Conservation (phyloP, 352 stramenopile species). For the Globisporangium ultimum region DNA sequence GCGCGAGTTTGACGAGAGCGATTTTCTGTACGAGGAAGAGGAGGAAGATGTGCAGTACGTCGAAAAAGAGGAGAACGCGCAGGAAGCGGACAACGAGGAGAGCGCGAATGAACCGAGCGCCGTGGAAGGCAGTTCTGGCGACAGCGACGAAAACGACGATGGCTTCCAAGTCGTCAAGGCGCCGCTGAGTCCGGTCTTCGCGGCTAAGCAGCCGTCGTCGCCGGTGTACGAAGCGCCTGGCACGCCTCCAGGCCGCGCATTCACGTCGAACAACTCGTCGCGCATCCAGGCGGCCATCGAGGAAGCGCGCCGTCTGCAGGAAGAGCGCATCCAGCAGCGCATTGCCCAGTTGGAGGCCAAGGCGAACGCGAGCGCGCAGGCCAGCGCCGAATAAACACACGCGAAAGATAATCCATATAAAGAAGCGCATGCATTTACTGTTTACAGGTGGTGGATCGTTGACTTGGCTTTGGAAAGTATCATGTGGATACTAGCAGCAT, state of each 20-base stretch:
- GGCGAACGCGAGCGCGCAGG: background rate
- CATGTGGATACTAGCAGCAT: too few species aligned
- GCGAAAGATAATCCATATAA: background rate
- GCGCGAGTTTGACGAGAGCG: slow-evolving; percentile 40
- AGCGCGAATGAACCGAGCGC: slow-evolving; percentile 14
- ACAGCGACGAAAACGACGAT: slow-evolving; percentile 30
- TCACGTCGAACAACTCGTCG: slow-evolving; percentile 35
- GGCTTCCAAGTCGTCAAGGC: slow-evolving; percentile 38
- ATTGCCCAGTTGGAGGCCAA: slow-evolving; percentile 49
- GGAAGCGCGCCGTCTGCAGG: slow-evolving; percentile 41
- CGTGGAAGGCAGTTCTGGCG: slow-evolving; percentile 15
- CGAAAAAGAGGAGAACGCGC: slow-evolving; percentile 27
- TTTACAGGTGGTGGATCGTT: too few species aligned
- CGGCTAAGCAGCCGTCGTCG: slow-evolving; percentile 13
- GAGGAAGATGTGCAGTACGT: slow-evolving; percentile 32
- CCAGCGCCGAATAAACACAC: background rate
- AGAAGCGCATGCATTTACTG: background rate
- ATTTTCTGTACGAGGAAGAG: slow-evolving; percentile 47
- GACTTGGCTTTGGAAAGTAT: too few species aligned
- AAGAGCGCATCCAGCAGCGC: slow-evolving; percentile 52
- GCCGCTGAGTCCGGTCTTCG: slow-evolving; percentile 14
- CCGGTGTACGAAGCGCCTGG: slow-evolving; percentile 14
- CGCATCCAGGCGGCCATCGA: slow-evolving; percentile 53
- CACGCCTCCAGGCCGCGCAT: slow-evolving; percentile 27
- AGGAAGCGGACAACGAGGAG: slow-evolving; percentile 28